These are phyloP conservation scores for Fistulinella prunicolor DNA, from an alignment of 768 basidiomycete genomes.

Conservation along the genomic window DNA sequence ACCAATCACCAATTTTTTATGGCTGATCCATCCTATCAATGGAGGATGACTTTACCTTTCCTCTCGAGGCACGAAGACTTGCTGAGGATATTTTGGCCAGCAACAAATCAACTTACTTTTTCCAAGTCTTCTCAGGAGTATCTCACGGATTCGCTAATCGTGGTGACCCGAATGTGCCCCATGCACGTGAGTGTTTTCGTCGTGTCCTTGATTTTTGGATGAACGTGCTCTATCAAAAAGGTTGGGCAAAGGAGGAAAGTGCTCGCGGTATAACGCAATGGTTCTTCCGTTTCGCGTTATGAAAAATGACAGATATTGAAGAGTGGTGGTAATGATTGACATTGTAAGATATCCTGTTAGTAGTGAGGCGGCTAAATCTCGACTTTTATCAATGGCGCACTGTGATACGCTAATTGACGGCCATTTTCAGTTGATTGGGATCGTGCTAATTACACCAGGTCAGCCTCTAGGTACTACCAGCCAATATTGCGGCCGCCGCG, in stretches of 20 bases:
- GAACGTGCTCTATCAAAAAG: slow-evolving; percentile 26
- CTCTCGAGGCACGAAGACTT: slow-evolving; percentile 45
- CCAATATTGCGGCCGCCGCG: slow-evolving; percentile 39
- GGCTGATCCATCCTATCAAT: background rate
- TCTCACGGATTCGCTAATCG: slow-evolving; percentile 30
- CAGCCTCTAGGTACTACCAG: background rate
- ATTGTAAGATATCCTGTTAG: background rate
- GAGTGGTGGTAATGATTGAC: background rate
- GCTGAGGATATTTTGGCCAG: slow-evolving; percentile 55
- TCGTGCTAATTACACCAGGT: background rate
- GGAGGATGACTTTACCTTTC: slow-evolving; percentile 55
- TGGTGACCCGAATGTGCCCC: slow-evolving; percentile 15
- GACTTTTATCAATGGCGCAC: too few species aligned
- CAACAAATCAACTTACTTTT: slow-evolving; percentile 47
- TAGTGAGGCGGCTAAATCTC: too few species aligned
- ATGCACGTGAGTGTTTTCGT: slow-evolving; percentile 14
- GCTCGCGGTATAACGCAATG: slow-evolving; percentile 48
- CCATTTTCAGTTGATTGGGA: background rate
- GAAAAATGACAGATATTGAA: background rate
- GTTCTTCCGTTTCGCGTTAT: slow-evolving; percentile 42
- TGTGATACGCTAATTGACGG: background rate
- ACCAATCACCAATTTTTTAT: background rate
- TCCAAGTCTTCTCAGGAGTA: slow-evolving; percentile 53
- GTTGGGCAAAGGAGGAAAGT: slow-evolving; percentile 59
- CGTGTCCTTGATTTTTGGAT: background rate